Percentiles rank a stretch among this genome's conserved stretches.
Conservation (phyloP, 1,139 yeast genomes). For the Suhomyces kunorum region DNA sequence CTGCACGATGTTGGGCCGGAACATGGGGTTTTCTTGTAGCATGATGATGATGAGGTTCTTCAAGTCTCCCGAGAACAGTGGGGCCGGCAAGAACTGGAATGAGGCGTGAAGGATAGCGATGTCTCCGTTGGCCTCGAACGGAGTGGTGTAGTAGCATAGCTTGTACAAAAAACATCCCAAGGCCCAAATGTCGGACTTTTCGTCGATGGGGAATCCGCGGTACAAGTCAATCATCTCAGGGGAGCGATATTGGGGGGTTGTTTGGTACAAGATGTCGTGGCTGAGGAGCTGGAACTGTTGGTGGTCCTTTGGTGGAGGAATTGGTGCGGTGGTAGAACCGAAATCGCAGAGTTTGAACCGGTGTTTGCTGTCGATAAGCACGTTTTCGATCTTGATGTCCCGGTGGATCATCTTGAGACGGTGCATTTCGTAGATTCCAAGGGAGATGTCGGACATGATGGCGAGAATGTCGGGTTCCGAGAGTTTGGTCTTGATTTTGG, state of each 20-base stretch:
- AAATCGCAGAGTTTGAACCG: conserved; percentile 74
- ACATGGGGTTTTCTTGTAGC: conserved; percentile 75
- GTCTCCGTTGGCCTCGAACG: conserved; percentile 76
- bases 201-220: conserved; percentile 67
- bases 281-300: conserved; percentile 61
- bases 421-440: conserved; percentile 77
- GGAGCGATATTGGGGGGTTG: conserved; percentile 80
- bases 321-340: conserved; percentile 66
- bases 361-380: conserved; percentile 56
- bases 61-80: conserved; percentile 59
- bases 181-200: conserved; percentile 83
- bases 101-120: conserved; percentile 69
- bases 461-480: conserved; percentile 61
- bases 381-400: conserved; percentile 80
- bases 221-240: conserved; percentile 82
- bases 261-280: conserved; percentile 70
- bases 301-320: conserved; percentile 64
- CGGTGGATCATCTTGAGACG: conserved; percentile 62
- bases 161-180: conserved; percentile 76
- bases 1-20: conserved; percentile 87
- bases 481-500: conserved; percentile 62
- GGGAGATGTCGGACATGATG: conserved; percentile 65
- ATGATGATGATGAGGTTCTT: conserved; percentile 76
- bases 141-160: conserved; percentile 77
- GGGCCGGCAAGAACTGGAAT: conserved; percentile 58